A percentile compares a stretch with the other conserved stretches of the same genome.
phyloP scores from a whole-genome alignment of 345 rosid species.

The Linum tenue region DNA sequence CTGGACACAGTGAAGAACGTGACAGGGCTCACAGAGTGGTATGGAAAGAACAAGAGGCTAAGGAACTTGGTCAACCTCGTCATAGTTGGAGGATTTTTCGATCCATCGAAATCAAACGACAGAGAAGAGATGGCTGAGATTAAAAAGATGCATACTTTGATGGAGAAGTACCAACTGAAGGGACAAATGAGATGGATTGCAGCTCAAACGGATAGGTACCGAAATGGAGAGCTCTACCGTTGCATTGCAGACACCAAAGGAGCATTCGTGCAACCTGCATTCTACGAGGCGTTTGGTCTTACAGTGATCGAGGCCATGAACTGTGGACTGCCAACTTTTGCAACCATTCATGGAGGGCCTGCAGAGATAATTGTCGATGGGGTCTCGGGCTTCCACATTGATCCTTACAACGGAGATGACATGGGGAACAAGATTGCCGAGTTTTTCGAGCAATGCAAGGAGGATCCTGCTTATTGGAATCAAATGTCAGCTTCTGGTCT shows the following conservation, averaged over 20 bases:
- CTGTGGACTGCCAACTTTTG: slow-evolving; percentile 89
- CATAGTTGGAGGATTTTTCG: slow-evolving; percentile 83
- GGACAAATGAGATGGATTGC: slow-evolving; percentile 94
- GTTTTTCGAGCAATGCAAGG: slow-evolving; percentile 65
- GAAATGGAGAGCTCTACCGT: slow-evolving; percentile 86
- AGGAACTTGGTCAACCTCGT: slow-evolving; percentile 76
- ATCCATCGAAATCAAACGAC: slow-evolving; percentile 65
- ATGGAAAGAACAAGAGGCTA: slow-evolving; percentile 68
- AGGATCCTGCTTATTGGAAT: slow-evolving; percentile 50
- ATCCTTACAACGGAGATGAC: slow-evolving; percentile 76
- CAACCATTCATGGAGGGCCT: slow-evolving; percentile 77
- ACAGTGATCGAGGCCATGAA: slow-evolving; percentile 97
- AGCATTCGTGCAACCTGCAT: slow-evolving; percentile 88
- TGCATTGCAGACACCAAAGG: slow-evolving; percentile 88
- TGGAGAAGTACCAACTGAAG: slow-evolving; percentile 61
- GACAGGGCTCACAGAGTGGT: slow-evolving; percentile 83
- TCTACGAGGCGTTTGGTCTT: slow-evolving; percentile 90
- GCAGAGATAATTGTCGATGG: slow-evolving; percentile 91
- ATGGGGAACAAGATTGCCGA: slow-evolving; percentile 59
- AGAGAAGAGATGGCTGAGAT: slow-evolving; percentile 88
- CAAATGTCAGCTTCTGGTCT: slow-evolving; percentile 53
- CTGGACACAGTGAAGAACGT: slow-evolving; percentile 87
- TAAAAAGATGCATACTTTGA: slow-evolving; percentile 67
- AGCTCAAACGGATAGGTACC: slow-evolving; percentile 77
- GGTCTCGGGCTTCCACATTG: slow-evolving; percentile 77